A percentile compares a stretch with the other conserved stretches of the same genome.
Evolutionary conservation across 306 rosid species (phyloP).

Genomic region (Abrus pulchellus): DNA sequence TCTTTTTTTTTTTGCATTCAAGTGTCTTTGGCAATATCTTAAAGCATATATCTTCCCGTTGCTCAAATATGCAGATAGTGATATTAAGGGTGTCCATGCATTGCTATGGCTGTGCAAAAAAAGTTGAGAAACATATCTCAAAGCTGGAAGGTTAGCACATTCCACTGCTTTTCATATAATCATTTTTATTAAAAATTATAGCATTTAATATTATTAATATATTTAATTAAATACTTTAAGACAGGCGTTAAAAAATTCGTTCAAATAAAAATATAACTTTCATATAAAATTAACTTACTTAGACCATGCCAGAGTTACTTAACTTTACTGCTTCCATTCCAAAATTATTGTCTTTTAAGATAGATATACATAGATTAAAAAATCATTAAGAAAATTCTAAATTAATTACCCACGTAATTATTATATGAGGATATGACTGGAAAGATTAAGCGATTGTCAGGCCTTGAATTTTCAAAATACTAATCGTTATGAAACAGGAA

Average conservation of each 20-base stretch:
- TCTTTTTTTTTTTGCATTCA: slow-evolving; percentile 27
- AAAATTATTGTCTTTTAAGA: no score
- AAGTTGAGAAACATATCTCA: slow-evolving; percentile 89
- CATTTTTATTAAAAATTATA: no score
- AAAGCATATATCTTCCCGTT: not conserved
- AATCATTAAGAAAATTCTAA: no score
- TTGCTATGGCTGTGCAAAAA: slow-evolving; percentile 90
- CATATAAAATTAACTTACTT: not conserved
- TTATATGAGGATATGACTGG: no score
- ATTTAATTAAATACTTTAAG: no score
- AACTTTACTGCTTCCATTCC: not conserved
- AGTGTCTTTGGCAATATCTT: slow-evolving; percentile 16
- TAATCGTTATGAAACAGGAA: no score
- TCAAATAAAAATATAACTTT: slow-evolving; percentile 12
- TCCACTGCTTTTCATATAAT: not conserved
- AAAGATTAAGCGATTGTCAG: no score
- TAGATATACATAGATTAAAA: no score
- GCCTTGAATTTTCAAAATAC: no score
- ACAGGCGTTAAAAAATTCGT: no score
- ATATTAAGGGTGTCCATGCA: slow-evolving; percentile 92
- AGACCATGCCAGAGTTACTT: not conserved
- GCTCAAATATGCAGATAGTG: slow-evolving; percentile 66
- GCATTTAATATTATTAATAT: no score
- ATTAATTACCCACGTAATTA: no score
- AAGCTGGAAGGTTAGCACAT: slow-evolving; percentile 76